Evolutionary conservation across 768 basidiomycete species (phyloP), one percentile per base, ranked within the genome.

Genomic region (Suillus subluteus): DNA sequence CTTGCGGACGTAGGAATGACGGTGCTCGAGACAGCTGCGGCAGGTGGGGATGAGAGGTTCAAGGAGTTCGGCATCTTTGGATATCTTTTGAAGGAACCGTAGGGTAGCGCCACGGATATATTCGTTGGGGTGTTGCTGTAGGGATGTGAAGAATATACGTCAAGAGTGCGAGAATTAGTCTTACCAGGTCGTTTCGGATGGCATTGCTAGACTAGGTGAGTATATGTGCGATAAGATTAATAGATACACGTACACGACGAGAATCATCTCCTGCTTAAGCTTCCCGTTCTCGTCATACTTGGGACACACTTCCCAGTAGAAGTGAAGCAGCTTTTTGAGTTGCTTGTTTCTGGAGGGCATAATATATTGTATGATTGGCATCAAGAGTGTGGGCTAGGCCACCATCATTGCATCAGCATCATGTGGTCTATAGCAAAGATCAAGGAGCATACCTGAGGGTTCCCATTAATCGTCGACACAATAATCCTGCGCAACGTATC

Each of bases 201-300:
- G 50, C 96, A 75, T 99, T 99, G 70, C 95, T 96, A 73, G 43
- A 69, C 18, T 40, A 43, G 30, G 65, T 59, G 56, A 37, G 63
- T 26, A 69, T 66, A 63, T 68, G 67, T 44, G 71, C 58, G 48
- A 52, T 62, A 62, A 35, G 21, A 59, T n/a, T 48, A 70, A 65
- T 55, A 37, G 40, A 38, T 43, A 62, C 15, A 88, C 94, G 76
- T 78, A 97, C 95, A 97, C 96, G 35, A 99, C 97, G 62, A 99
- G 87, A 75, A 99, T 99, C 98, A 99, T 99, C 82, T 99, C 97
- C 80, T 99, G 98, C 85, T 98, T 98, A 71, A 99, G 80, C 81
- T 98, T 99, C 61, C 98, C 98, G 70, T 88, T 90, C 73, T 99
- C 98, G 72, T 99, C 97, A 69, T 97, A 91, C 79, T 99, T 98